Evolutionary conservation across 129 eudicot species (phyloP), one percentile per base, ranked within the genome.

Genomic region (Sambucus nigra): DNA sequence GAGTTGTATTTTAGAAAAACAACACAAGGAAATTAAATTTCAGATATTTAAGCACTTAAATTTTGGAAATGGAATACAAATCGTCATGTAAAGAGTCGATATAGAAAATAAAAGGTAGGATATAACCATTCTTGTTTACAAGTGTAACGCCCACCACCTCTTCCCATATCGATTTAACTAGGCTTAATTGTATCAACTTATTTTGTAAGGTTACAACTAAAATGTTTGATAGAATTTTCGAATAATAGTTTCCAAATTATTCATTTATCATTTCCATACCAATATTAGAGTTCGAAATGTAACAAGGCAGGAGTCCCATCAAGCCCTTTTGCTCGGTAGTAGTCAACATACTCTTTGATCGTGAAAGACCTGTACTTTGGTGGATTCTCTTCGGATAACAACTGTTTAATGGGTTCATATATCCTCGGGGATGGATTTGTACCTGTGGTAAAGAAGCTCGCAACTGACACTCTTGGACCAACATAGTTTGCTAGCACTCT

Each of bases 311-410:
- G 9, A 35, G 18, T 42, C 47, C 18, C 20, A 16, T 42, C 47
- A 42, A 4, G 18, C n/a, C 47, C 47, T 14, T 42, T 13, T 13
- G 47, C 47, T 1, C 20, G 20, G 47, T 42, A 31, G 20, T 42
- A 14, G 3, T 42, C 3, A 1, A 42, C n/a, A 42, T 4, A 3
- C 12, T 42, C 47, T 42, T 42, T 12, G 18, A 42, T 13, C 19
- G 47, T 42, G 18, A 19, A 4, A 5, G 19, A 17, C 47, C 47
- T 42, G n/a, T 42, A 42, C 47, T 42, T 42, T 14, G 47, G 47
- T 6, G 20, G 18, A 13, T 42, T 42, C 47, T 60, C 66, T 27
- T 46, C 55, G 0, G 66, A 60, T 27, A 60, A 4, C 15, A 60
- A 38, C 45, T 60, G 18, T 19, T 42, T 42, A 42, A 42, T 16